Evolutionary conservation across 805 yeast species (phyloP), one percentile per base, ranked within the genome.

Genomic region (Saccharomycopsis oosterbeekiorum): DNA sequence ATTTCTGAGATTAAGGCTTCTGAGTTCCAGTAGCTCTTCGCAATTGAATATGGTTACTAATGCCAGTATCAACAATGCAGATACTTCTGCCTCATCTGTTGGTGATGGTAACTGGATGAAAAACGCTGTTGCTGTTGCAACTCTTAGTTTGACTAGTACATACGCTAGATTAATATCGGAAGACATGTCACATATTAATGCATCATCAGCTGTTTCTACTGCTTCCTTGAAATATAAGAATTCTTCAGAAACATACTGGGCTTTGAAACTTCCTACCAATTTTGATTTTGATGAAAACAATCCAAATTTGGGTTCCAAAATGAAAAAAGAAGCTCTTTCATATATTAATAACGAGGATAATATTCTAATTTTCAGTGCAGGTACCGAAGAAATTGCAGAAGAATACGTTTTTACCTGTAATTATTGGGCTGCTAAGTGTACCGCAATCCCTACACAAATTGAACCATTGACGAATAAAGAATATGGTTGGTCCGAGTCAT

Each of bases 371-470:
- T 86, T 88, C 70, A 84, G 82, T 71, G 84, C 90, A 0, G 85
- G 86, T 11, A 83, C 89, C 14, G 70, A 75, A 26, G 88, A 84
- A 66, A 81, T 82, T 62, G 94, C 96, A 0, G 73, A 75, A 53
- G 87, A 84, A 68, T 89, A 82, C 71, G 83, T 88, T 17, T 81
- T 85, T 66, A 83, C 93, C 4, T 85, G 94, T 72, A 91, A 90
- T 71, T 91, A 88, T 70, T 91, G 97, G 97, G 89, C 96, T 1
- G 88, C 93, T 1, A 80, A 94, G 65, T 80, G 88, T 42, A 86
- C 96, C 6, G 86, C 91, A 15, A 85, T 89, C 21, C 96, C 96
- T 2, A 78, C 76, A 39, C 88, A 85, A 67, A 86, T 84, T 60
- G 84, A 86, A 64, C 78, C 88, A 39, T 84, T 90, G 1, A 84